A percentile compares a stretch with the other conserved stretches of the same genome.
Evolutionary conservation across 2,329 filamentous ascomycete species (phyloP).

Genomic region (Penicillium polonicum): DNA sequence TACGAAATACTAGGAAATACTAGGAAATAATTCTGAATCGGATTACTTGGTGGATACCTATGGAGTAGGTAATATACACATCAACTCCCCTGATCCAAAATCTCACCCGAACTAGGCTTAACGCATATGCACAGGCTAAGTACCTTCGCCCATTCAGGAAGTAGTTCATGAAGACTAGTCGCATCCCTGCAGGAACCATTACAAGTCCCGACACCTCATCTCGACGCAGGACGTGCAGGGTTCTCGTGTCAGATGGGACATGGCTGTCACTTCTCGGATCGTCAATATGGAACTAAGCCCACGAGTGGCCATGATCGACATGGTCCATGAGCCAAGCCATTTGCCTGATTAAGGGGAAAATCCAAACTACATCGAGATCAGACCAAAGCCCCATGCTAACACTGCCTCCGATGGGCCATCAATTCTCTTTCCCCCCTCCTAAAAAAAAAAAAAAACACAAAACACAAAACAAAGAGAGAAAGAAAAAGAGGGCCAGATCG

Average conservation of each 20-base stretch:
- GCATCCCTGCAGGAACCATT: conserved; percentile 23
- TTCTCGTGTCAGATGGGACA: conserved; percentile 10
- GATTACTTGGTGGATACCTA: no score
- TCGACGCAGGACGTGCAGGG: conserved; percentile 21
- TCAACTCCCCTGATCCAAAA: background rate
- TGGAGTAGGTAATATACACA: background rate
- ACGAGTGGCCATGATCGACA: conserved; percentile 3
- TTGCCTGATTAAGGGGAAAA: background rate
- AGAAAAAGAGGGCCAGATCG: background rate
- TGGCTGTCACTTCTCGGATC: conserved; percentile 11
- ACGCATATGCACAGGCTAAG: background rate
- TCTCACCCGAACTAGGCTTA: background rate
- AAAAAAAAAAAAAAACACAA: no score
- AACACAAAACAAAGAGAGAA: background rate
- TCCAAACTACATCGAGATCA: background rate
- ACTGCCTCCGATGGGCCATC: background rate
- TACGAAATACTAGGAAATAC: background rate
- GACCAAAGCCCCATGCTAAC: background rate
- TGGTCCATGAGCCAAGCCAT: background rate
- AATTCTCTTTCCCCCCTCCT: background rate
- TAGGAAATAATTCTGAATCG: no score
- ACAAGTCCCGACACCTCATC: conserved; percentile 7
- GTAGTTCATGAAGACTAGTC: conserved; percentile 17
- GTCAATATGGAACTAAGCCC: background rate
- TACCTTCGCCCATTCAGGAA: conserved; percentile 10